phyloP scores from a whole-genome alignment of 805 yeast genomes.

The Saccharomyces jurei region DNA sequence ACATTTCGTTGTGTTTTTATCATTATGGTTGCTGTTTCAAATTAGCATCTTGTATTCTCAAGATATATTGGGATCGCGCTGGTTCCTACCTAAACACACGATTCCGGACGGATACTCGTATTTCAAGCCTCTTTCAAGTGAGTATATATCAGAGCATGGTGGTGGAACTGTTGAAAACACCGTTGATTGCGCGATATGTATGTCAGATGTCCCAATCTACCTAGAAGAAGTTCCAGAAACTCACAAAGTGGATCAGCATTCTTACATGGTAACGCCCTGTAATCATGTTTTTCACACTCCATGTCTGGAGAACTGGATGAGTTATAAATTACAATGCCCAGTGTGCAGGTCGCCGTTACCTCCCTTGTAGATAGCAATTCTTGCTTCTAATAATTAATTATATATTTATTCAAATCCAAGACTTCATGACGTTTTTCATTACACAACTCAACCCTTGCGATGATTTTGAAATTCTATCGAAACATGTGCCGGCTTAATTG shows the following conservation, averaged over 20 bases:
- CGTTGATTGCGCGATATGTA: conserved; percentile 83
- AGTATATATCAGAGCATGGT: conserved; percentile 28
- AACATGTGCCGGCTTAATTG: neutral
- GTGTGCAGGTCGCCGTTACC: conserved; percentile 83
- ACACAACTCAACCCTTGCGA: neutral
- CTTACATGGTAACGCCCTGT: conserved; percentile 85
- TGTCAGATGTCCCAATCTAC: conserved; percentile 50
- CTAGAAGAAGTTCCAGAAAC: conserved; percentile 27
- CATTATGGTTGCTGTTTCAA: conserved; percentile 55
- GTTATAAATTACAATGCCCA: conserved; percentile 86
- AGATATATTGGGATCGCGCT: conserved; percentile 66
- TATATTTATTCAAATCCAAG: neutral
- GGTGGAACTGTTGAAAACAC: conserved; percentile 31
- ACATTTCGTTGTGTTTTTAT: conserved; percentile 38
- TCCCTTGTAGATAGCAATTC: conserved; percentile 43
- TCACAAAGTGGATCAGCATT: conserved; percentile 34
- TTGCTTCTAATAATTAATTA: neutral
- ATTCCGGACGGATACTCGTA: conserved; percentile 81
- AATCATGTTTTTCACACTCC: conserved; percentile 80
- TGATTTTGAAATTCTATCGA: neutral
- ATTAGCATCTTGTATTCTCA: conserved; percentile 52
- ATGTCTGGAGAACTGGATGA: conserved; percentile 93
- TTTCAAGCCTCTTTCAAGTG: conserved; percentile 36
- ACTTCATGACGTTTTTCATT: neutral
- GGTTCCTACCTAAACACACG: conserved; percentile 67